A percentile compares a stretch with the other conserved stretches of the same genome.
phyloP scores from a whole-genome alignment of 768 basidiomycete genomes.

The Cystofilobasidium bisporidii region DNA sequence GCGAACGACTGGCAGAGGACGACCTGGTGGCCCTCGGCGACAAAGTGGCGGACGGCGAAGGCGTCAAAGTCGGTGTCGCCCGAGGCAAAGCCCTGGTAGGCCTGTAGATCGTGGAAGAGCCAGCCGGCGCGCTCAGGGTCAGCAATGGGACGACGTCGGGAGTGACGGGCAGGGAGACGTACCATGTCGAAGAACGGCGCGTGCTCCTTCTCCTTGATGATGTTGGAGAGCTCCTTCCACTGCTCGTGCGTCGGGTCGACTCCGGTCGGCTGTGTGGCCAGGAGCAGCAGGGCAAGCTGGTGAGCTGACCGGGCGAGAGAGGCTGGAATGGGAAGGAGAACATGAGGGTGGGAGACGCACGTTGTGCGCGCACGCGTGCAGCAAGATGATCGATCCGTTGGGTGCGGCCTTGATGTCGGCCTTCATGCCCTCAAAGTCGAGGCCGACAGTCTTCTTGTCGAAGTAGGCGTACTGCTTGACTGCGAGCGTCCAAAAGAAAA shows the following conservation, averaged over 20 bases:
- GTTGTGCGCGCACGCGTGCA: conserved; percentile 98
- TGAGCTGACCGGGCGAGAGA: too few species aligned
- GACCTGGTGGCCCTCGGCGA: conserved; percentile 76
- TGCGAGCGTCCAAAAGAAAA: background rate
- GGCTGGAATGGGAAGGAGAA: conserved; percentile 75
- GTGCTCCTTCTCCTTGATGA: conserved; percentile 76
- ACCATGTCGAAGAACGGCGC: conserved; percentile 98
- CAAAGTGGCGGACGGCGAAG: conserved; percentile 89
- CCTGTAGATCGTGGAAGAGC: conserved; percentile 41
- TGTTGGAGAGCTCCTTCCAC: conserved; percentile 80
- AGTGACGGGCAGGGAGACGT: conserved; percentile 7
- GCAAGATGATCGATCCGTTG: conserved; percentile 66
- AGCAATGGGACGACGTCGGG: background rate
- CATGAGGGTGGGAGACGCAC: too few species aligned
- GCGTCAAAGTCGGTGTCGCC: conserved; percentile 84
- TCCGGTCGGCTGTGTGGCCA: conserved; percentile 65
- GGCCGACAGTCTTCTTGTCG: conserved; percentile 70
- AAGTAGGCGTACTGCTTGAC: conserved; percentile 35
- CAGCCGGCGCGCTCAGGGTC: too few species aligned
- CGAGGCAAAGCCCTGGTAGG: conserved; percentile 97
- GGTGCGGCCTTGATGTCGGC: conserved; percentile 72
- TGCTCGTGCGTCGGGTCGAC: conserved; percentile 88
- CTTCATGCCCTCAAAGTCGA: conserved; percentile 85
- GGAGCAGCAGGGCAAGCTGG: too few species aligned
- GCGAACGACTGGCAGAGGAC: conserved; percentile 92